Evolutionary conservation across 2,329 filamentous ascomycete genomes (phyloP), one percentile per base, ranked within the genome.

Genomic region (Neoscytalidium dimidiatum): DNA sequence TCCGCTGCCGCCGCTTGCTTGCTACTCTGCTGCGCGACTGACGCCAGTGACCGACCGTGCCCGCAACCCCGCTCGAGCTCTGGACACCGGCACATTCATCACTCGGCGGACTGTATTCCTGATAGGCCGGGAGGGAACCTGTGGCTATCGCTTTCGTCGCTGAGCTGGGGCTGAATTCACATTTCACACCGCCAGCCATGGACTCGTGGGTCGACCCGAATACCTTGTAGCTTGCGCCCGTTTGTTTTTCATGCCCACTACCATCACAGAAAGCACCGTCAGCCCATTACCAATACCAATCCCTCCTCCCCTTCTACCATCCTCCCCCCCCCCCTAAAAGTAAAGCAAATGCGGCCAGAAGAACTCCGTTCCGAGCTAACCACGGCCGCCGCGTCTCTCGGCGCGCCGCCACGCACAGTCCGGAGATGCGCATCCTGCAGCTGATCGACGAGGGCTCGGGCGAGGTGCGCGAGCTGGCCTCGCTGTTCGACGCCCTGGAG

Each of bases 201-300:
- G 38, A 60, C n/a, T 60, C 56, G 56, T 60, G 41, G 28, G 56
- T 60, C 56, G 26, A 60, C 56, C 56, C 41, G n/a, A 60, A 31
- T 28, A 60, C 38, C 41, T 60, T 60, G 56, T 46, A 60, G 38
- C 19, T 46, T 58, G 38, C 38, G 38, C 53, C 38, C 38, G 38
- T 44, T 38, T 44, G 28, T 28, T 31, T 44, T 4, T 14, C 33
- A 5, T 23, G 13, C 17, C 26, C n/a, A 28, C n/a, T 19, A 14
- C 13, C 5, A 11, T 13, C 26, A 13, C 11, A 14, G 6, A 26
- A 3, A 41, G n/a, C 51, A 56, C 51, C 51, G 6, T 11, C 29
- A 21, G 31, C 19, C 19, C 31, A 21, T 35, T 21, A 7, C 33
- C 52, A 14, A 6, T 9, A 17, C 52, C 35, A 41, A n/a, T n/a